A percentile compares a stretch with the other conserved stretches of the same genome.
Evolutionary conservation across 305 asterid genomes (phyloP).

Genomic region (Fraxinus velutina): DNA sequence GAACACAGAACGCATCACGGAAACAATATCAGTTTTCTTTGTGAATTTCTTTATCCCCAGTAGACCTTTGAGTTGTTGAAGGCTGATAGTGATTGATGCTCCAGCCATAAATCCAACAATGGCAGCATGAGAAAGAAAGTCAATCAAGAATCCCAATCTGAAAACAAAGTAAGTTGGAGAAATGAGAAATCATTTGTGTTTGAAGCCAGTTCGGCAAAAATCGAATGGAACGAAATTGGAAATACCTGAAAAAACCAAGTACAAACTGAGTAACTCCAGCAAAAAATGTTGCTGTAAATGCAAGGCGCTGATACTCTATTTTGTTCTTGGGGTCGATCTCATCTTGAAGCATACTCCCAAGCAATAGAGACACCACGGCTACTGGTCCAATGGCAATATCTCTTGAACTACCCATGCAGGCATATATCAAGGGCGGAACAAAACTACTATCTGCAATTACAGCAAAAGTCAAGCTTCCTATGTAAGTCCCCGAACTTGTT

Average conservation of each 20-base stretch:
- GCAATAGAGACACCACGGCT: constrained; percentile 65
- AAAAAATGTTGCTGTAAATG: constrained; percentile 60
- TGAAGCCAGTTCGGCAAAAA: not conserved
- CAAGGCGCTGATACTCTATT: constrained; percentile 42
- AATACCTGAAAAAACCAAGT: constrained; percentile 59
- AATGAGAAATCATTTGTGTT: not conserved
- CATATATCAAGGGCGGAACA: constrained; percentile 62
- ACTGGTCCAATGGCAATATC: constrained; percentile 70
- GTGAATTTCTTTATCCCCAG: constrained; percentile 49
- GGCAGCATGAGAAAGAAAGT: constrained; percentile 51
- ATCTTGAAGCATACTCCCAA: constrained; percentile 43
- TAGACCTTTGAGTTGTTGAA: constrained; percentile 53
- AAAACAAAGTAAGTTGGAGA: not conserved
- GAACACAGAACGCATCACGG: constrained; percentile 49
- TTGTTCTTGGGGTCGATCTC: constrained; percentile 46
- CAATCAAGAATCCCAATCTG: constrained; percentile 67
- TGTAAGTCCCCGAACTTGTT: not conserved
- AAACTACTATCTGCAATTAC: constrained; percentile 48
- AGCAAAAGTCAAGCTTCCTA: not conserved
- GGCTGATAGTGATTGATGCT: constrained; percentile 51
- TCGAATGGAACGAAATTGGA: not conserved
- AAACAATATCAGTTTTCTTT: constrained; percentile 42
- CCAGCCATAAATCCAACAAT: constrained; percentile 57
- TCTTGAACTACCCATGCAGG: constrained; percentile 61
- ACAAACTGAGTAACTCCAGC: constrained; percentile 51